Evolutionary conservation across 331 rosid species (phyloP).

Genomic region (Malus hybrid): DNA sequence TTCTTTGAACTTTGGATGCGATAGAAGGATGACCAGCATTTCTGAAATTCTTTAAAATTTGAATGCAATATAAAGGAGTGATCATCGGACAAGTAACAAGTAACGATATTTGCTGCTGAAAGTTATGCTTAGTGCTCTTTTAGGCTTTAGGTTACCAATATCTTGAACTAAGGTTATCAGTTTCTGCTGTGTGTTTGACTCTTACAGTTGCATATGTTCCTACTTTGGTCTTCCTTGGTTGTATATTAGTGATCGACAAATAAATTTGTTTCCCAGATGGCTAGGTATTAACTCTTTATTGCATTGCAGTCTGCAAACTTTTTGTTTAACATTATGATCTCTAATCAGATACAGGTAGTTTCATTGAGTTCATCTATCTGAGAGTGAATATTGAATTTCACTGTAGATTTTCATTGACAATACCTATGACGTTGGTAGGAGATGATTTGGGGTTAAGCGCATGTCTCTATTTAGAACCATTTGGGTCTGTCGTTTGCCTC

Average conservation of each 20-base stretch:
- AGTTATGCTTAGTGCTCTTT: not conserved
- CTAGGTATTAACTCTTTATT: not conserved
- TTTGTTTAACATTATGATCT: not conserved
- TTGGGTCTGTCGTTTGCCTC: not conserved
- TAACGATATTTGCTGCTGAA: not conserved
- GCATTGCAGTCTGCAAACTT: not conserved
- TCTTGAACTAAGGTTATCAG: not conserved
- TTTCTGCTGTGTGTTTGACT: not conserved
- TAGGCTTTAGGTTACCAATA: not conserved
- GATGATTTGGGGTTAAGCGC: not conserved
- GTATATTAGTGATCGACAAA: not conserved
- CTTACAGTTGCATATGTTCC: not conserved
- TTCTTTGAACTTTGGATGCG: not conserved
- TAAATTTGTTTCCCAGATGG: not conserved
- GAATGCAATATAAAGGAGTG: not conserved
- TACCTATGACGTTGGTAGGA: not conserved
- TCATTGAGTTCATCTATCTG: not conserved
- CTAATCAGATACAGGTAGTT: not conserved
- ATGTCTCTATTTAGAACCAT: not conserved
- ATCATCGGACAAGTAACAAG: not conserved
- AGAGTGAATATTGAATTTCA: not conserved
- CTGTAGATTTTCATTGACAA: not conserved
- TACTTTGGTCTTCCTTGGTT: not conserved
- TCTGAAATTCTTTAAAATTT: not conserved
- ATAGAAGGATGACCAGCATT: not conserved